A percentile compares a stretch with the other conserved stretches of the same genome.
Conservation (phyloP, 73 alveolate genomes). For the Tetrahymena elliotti region DNA sequence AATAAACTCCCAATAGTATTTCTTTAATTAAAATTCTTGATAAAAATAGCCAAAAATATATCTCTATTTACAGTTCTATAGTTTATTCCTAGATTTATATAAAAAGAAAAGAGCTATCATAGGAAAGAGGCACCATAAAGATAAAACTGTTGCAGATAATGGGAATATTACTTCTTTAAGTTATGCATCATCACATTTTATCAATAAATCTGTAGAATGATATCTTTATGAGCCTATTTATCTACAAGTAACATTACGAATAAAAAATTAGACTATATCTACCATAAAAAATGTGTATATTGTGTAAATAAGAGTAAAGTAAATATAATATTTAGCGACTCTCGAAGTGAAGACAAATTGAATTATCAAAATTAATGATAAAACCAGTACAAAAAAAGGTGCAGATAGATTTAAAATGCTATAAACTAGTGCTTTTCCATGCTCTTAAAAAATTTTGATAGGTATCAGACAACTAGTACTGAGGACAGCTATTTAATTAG, state of each 20-base stretch:
- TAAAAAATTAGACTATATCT: not conserved
- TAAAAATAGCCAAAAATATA: not conserved
- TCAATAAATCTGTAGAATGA: not conserved
- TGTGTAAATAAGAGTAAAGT: not conserved
- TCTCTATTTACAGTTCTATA: not conserved
- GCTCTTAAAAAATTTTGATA: not conserved
- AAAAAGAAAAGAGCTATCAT: not conserved
- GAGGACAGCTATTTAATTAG: not conserved
- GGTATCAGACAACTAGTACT: not conserved
- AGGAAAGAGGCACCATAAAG: not conserved
- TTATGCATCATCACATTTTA: not conserved
- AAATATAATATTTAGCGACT: not conserved
- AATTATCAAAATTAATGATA: not conserved
- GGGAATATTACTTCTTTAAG: not conserved
- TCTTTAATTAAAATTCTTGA: not conserved
- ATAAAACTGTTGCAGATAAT: not conserved
- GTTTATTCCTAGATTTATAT: not conserved
- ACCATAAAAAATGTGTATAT: not conserved
- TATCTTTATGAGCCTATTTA: not conserved
- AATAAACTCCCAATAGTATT: not conserved
- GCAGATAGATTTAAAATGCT: not conserved
- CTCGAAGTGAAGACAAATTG: not conserved
- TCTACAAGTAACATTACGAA: not conserved
- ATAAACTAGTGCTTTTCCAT: not conserved
- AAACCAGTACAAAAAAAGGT: not conserved